Evolutionary conservation across 371 early-diverging fungal species (phyloP).

Genomic region (Choanephora cucurbitarum): DNA sequence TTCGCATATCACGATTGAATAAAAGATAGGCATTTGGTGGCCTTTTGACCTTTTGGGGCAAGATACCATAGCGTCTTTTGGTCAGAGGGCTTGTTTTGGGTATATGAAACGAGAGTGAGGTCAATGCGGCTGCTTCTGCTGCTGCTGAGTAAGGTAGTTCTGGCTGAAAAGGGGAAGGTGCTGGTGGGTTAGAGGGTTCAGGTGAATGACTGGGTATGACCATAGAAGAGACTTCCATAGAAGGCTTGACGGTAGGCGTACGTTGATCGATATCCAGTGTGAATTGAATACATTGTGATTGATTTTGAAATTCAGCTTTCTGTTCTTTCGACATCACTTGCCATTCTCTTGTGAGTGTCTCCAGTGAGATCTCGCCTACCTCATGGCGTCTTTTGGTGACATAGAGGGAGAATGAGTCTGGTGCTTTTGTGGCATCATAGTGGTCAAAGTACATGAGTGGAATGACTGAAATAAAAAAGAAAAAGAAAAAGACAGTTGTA

Average conservation of each 20-base stretch:
- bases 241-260: conserved; percentile 2
- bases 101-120: conserved; percentile 13
- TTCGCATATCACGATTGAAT: conserved; percentile 67
- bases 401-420: conserved; percentile 21
- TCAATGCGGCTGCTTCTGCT: conserved; percentile 24
- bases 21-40: conserved; percentile 69
- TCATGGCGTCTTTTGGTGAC: conserved; percentile 20
- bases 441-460: no score
- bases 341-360: conserved; percentile 21
- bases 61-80: conserved; percentile 18
- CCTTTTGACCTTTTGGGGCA: conserved; percentile 47
- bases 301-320: conserved; percentile 24
- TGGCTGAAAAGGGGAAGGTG: background rate
- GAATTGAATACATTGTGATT: conserved; percentile 26
- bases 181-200: background rate
- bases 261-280: conserved; percentile 24
- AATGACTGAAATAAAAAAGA: no score
- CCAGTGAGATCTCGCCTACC: conserved; percentile 9
- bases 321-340: conserved; percentile 20
- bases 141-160: conserved; percentile 19
- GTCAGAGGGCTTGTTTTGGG: background rate
- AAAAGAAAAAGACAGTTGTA: no score
- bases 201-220: conserved; percentile 23
- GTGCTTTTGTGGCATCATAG: conserved; percentile 9
- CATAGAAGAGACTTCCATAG: conserved; percentile 21